These are phyloP conservation scores for Epichloe aotearoae DNA, from an alignment of 2,329 filamentous ascomycete genomes.

Conservation along the genomic window DNA sequence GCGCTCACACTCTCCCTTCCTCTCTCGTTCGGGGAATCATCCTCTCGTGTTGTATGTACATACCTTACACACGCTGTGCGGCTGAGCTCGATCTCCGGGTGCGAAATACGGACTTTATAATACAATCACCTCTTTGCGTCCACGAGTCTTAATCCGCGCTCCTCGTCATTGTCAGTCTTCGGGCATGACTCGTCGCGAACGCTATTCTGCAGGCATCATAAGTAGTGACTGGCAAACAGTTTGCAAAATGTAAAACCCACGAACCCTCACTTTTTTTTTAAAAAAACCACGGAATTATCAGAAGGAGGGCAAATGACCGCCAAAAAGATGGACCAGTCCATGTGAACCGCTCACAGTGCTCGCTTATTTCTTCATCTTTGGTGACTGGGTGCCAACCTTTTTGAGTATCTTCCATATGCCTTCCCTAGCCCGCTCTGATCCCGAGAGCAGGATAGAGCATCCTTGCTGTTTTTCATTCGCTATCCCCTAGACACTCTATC, in stretches of 20 bases:
- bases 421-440: slow-evolving; percentile 1
- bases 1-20: neutral
- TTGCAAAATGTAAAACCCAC: slow-evolving; percentile 6
- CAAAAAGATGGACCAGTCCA: slow-evolving; percentile 3
- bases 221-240: slow-evolving; percentile 5
- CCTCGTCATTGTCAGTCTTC: neutral
- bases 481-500: neutral
- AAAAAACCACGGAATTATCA: neutral
- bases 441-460: slow-evolving; percentile 2
- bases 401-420: slow-evolving; percentile 2
- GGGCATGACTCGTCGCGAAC: slow-evolving; percentile 8
- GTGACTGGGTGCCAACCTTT: slow-evolving; percentile 5
- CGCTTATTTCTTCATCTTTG: neutral
- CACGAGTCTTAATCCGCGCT: neutral
- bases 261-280: neutral
- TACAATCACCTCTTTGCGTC: neutral
- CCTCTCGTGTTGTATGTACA: neutral
- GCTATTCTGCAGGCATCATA: slow-evolving; percentile 5
- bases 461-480: neutral
- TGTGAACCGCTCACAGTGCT: neutral
- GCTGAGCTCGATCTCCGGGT: neutral
- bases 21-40: neutral
- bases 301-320: neutral
- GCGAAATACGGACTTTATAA: neutral
- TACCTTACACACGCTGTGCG: neutral